Percentiles rank a stretch among this genome's conserved stretches.
These are phyloP conservation scores for Nicotiana obtusifolia DNA, from an alignment of 257 asterid genomes.

Conservation along the genomic window DNA sequence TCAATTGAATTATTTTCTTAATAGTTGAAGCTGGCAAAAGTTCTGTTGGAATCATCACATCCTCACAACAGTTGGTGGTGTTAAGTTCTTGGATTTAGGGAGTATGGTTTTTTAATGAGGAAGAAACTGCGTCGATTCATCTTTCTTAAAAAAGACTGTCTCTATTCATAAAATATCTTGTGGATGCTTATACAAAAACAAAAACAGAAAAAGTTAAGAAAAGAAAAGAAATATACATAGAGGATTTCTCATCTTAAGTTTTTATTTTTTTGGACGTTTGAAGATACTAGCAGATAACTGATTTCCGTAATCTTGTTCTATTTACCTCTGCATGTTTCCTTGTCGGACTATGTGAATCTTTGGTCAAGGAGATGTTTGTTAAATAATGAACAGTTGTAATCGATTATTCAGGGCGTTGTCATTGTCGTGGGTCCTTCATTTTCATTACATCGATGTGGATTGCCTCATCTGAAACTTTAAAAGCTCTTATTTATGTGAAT, in stretches of 20 bases:
- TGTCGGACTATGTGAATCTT: background rate
- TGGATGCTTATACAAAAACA: background rate
- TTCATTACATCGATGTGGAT: no score
- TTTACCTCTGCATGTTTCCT: background rate
- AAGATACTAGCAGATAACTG: background rate
- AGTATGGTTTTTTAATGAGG: background rate
- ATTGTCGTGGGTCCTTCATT: no score
- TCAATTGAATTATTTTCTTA: background rate
- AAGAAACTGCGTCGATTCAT: no score
- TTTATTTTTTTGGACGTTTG: background rate
- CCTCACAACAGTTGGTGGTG: background rate
- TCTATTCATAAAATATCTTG: background rate
- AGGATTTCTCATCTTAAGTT: background rate
- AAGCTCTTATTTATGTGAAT: background rate
- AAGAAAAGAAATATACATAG: background rate
- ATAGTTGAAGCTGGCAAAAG: background rate
- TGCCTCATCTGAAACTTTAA: background rate
- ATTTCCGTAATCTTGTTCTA: background rate
- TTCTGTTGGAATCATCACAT: background rate
- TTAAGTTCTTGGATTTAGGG: background rate
- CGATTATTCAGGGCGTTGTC: no score
- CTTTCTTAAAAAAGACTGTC: background rate
- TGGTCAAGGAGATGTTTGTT: background rate
- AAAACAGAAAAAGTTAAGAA: background rate
- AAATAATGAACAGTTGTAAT: background rate